Evolutionary conservation across 1,139 yeast species (phyloP), one percentile per base, ranked within the genome.

Genomic region (Meyerozyma sp.): DNA sequence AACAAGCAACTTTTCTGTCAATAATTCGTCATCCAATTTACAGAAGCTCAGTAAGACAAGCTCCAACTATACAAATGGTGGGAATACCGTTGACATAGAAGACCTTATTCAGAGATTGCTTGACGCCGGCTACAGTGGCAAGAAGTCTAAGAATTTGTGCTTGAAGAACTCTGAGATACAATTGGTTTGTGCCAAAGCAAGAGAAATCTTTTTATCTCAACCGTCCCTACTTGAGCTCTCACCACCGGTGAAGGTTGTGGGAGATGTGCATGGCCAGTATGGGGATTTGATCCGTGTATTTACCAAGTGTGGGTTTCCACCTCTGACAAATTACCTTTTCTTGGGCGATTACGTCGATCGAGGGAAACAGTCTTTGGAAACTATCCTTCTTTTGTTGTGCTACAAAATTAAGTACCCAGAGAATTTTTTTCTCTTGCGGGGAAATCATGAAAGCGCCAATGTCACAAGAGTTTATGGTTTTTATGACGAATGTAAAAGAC

Each of bases 291-390:
- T 93, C 51, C 79, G 98, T 52, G 77, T 93, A 53, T 93, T 93
- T 64, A 90, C 95, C 41, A 89, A 88, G 69, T 91, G 98, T 70
- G 98, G 98, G 20, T 93, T 89, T 66, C 98, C 98, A n/a, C 98
- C 98, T 3, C 81, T 87, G 49, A 81, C 96, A 16, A 93, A 93
- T 62, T 93, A 90, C 65, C 70, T 93, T 49, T 91, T 93, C 55
- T 65, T 93, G 44, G 98, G 98, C 13, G 98, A 93, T 64, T 93
- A 93, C 61, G 98, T 93, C 40, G 98, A 93, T 66, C 77, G 98
- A 52, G 98, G 98, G 39, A 90, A 91, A 63, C 97, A 93, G 64
- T 83, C 94, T 8, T 70, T 93, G 47, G 98, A 93, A 61, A 91
- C 98, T 0, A 91, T 93, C 21, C 67, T 91, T 50, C 70, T 93